A percentile compares a stretch with the other conserved stretches of the same genome.
Evolutionary conservation across 2,329 filamentous ascomycete genomes (phyloP).

Genomic region (Fusarium sp.): DNA sequence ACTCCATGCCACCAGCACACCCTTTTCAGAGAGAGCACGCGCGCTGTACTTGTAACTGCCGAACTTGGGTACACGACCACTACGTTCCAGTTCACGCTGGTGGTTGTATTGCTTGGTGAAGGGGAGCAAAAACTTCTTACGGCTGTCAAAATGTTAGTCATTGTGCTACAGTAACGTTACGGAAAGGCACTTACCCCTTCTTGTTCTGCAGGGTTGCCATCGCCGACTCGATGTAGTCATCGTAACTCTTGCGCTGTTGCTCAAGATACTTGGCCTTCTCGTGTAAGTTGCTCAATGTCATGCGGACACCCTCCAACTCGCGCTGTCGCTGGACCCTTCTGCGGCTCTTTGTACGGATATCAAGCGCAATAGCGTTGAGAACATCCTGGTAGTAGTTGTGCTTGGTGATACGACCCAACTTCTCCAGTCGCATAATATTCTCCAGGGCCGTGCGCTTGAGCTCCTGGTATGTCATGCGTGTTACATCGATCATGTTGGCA

Average conservation of each 20-base stretch:
- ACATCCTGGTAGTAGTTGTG: constrained; percentile 97
- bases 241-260: constrained; percentile 95
- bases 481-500: constrained; percentile 88
- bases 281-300: constrained; percentile 80
- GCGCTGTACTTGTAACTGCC: constrained; percentile 98
- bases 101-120: constrained; percentile 99
- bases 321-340: constrained; percentile 90
- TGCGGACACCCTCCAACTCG: constrained; percentile 85
- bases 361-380: constrained; percentile 95
- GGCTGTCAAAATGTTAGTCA: constrained; percentile 62
- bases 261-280: constrained; percentile 94
- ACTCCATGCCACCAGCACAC: constrained; percentile 91
- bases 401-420: constrained; percentile 86
- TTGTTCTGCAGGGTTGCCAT: constrained; percentile 98
- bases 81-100: constrained; percentile 92
- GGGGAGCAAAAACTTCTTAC: constrained; percentile 92
- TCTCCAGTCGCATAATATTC: constrained; percentile 91
- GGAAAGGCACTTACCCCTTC: constrained; percentile 75
- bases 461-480: constrained; percentile 88
- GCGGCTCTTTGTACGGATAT: constrained; percentile 97
- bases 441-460: constrained; percentile 94
- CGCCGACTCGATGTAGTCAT: constrained; percentile 98
- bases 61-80: constrained; percentile 95
- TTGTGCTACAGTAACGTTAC: not conserved
- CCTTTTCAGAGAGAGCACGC: constrained; percentile 89